Evolutionary conservation across 73 alveolate species (phyloP).

Genomic region (Tetrahymena malaccensis): DNA sequence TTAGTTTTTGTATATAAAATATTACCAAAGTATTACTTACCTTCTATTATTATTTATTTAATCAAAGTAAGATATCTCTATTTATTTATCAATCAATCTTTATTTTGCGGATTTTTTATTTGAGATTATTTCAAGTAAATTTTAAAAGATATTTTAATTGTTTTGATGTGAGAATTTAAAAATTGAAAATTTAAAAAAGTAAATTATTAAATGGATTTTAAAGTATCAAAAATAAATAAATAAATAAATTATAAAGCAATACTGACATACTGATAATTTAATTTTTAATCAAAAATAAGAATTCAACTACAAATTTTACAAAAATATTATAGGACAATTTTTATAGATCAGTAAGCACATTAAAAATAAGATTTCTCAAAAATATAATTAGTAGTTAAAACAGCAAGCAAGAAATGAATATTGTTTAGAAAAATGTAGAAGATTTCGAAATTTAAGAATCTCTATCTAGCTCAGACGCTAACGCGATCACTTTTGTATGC

Average conservation of each 20-base stretch:
- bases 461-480: not conserved
- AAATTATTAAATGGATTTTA: not conserved
- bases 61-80: too few species aligned
- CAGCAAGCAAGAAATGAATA: not conserved
- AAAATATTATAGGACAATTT: not conserved
- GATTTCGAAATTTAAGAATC: not conserved
- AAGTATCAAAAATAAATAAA: not conserved
- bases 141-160: not conserved
- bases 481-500: not conserved
- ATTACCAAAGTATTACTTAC: too few species aligned
- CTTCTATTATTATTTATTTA: too few species aligned
- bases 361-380: not conserved
- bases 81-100: too few species aligned
- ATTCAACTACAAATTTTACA: not conserved
- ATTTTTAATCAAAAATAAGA: not conserved
- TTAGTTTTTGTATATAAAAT: too few species aligned
- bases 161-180: not conserved
- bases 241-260: not conserved
- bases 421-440: not conserved
- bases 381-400: not conserved
- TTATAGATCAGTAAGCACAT: not conserved
- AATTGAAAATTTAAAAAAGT: not conserved
- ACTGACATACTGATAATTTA: not conserved
- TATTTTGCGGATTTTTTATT: too few species aligned
- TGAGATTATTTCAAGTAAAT: too few species aligned